phyloP scores from a whole-genome alignment of 2,329 filamentous ascomycete species.

The Paecilomyces sp. region DNA sequence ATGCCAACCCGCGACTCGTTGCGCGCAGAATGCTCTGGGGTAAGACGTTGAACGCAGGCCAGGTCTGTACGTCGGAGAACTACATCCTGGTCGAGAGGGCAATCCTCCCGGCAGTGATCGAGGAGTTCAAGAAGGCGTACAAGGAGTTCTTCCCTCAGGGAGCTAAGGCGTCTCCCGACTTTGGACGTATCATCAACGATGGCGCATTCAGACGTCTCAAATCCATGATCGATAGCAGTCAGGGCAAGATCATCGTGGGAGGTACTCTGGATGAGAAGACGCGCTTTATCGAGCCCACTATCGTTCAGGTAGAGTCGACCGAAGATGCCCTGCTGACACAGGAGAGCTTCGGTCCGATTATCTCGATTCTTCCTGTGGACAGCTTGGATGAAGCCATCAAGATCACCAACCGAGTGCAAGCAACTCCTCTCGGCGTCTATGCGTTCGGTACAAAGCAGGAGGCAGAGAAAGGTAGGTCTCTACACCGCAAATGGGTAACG shows the following conservation, averaged over 20 bases:
- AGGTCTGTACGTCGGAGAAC: conserved; percentile 90
- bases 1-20: conserved; percentile 71
- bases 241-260: conserved; percentile 79
- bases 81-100: conserved; percentile 78
- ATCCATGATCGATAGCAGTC: conserved; percentile 77
- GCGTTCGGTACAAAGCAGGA: conserved; percentile 78
- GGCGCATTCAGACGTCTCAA: conserved; percentile 76
- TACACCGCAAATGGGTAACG: background rate
- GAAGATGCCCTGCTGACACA: conserved; percentile 73
- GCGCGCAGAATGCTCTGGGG: conserved; percentile 82
- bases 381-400: conserved; percentile 78
- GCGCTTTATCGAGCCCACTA: conserved; percentile 83
- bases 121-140: conserved; percentile 63
- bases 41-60: conserved; percentile 79
- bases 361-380: conserved; percentile 71
- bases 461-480: conserved; percentile 58
- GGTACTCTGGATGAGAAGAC: conserved; percentile 73
- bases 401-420: conserved; percentile 71
- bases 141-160: conserved; percentile 80
- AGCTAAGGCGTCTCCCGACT: conserved; percentile 69
- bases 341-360: conserved; percentile 90
- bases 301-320: conserved; percentile 70
- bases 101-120: conserved; percentile 64
- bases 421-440: conserved; percentile 77
- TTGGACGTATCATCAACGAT: conserved; percentile 71